A percentile compares a stretch with the other conserved stretches of the same genome.
phyloP scores from a whole-genome alignment of 768 basidiomycete genomes.

The Rhodosporidiobolus sp. region DNA sequence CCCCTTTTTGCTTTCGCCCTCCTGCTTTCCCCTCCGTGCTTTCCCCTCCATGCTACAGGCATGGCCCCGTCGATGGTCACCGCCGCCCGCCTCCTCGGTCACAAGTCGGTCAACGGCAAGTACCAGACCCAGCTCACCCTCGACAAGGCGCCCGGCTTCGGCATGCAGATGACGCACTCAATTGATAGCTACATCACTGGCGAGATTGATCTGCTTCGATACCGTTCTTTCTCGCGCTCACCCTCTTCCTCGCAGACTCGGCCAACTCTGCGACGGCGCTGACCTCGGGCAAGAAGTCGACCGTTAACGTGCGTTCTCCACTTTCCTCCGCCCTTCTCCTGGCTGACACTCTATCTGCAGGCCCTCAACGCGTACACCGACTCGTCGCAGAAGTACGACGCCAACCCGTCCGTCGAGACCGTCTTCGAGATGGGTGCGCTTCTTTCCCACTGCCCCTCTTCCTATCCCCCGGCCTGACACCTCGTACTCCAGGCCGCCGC shows the following conservation, averaged over 20 bases:
- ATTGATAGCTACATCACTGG: conserved; percentile 37
- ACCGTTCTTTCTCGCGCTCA: no score
- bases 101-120: conserved; percentile 51
- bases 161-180: conserved; percentile 46
- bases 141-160: conserved; percentile 44
- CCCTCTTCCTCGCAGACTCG: conserved; percentile 42
- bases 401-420: conserved; percentile 50
- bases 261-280: conserved; percentile 52
- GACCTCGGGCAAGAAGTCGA: conserved; percentile 48
- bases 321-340: background rate
- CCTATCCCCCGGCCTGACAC: no score
- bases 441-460: no score
- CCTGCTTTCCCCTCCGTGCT: conserved; percentile 33
- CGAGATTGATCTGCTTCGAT: conserved; percentile 23
- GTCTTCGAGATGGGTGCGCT: conserved; percentile 49
- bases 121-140: conserved; percentile 46
- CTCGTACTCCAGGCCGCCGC: no score
- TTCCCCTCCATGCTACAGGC: background rate
- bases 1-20: background rate
- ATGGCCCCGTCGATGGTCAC: conserved; percentile 47
- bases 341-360: no score
- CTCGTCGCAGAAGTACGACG: conserved; percentile 44
- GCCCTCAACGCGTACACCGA: conserved; percentile 48
- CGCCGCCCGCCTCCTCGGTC: conserved; percentile 50
- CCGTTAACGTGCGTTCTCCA: conserved; percentile 47